Evolutionary conservation across 2,329 filamentous ascomycete genomes (phyloP).

Genomic region (Aquanectria penicillioides): DNA sequence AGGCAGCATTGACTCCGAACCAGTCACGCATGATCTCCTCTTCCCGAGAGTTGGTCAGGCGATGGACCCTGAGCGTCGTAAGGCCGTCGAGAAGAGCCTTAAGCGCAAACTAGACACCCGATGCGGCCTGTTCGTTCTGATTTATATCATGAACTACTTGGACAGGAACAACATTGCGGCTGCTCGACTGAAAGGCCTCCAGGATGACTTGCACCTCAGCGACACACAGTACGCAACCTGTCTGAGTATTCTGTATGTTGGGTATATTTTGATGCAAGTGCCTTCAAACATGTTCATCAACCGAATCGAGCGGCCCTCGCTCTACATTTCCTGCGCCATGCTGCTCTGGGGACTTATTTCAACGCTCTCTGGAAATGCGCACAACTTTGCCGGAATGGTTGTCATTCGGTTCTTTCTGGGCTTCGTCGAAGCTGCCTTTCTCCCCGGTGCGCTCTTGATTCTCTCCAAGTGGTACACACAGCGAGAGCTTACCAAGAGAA

Average conservation of each 20-base stretch:
- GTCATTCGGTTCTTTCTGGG: slow-evolving; percentile 68
- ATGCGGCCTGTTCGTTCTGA: slow-evolving; percentile 75
- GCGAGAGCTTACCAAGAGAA: slow-evolving; percentile 63
- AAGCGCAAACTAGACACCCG: slow-evolving; percentile 77
- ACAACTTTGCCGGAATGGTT: slow-evolving; percentile 65
- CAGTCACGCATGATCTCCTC: neutral
- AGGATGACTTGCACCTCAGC: slow-evolving; percentile 66
- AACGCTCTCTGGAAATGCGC: slow-evolving; percentile 62
- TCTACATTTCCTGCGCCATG: slow-evolving; percentile 64
- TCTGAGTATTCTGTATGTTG: slow-evolving; percentile 72
- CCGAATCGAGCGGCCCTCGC: slow-evolving; percentile 59
- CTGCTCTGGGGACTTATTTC: slow-evolving; percentile 70
- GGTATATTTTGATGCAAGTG: slow-evolving; percentile 73
- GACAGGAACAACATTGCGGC: slow-evolving; percentile 76
- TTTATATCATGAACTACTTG: slow-evolving; percentile 80
- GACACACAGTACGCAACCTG: slow-evolving; percentile 72
- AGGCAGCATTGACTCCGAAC: slow-evolving; percentile 10
- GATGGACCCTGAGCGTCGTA: slow-evolving; percentile 60
- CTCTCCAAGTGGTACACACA: slow-evolving; percentile 75
- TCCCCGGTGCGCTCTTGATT: slow-evolving; percentile 71
- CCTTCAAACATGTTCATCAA: slow-evolving; percentile 69
- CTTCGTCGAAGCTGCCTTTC: slow-evolving; percentile 71
- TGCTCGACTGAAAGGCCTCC: slow-evolving; percentile 71
- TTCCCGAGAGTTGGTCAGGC: neutral
- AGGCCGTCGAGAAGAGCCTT: slow-evolving; percentile 69